Conservation (phyloP, 495 filamentous ascomycete genomes). For the Penicillium macrosclerotiorum region DNA sequence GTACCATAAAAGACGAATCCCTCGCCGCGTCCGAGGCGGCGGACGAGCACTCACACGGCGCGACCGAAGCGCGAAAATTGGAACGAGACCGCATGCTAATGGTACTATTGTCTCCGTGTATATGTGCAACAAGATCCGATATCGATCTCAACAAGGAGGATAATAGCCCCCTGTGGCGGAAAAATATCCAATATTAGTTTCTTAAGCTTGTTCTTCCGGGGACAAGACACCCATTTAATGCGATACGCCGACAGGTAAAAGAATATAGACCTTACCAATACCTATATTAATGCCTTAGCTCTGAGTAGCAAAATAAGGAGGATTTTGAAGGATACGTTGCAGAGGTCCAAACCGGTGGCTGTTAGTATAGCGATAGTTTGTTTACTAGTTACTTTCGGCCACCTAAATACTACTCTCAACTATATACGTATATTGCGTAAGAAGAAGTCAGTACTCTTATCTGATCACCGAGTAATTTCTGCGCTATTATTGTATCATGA, state of each 20-base stretch:
- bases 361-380: constrained; percentile 99
- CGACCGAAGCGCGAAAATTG: constrained; percentile 53
- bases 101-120: constrained; percentile 67
- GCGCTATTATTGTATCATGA: constrained; percentile 47
- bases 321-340: constrained; percentile 93
- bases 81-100: constrained; percentile 63
- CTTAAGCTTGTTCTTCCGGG: constrained; percentile 86
- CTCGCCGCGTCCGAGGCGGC: constrained; percentile 41
- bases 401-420: constrained; percentile 98
- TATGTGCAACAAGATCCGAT: constrained; percentile 86
- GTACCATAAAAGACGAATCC: constrained; percentile 44
- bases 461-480: constrained; percentile 23
- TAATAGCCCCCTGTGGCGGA: constrained; percentile 92
- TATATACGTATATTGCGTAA: no score
- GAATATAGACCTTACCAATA: constrained; percentile 85
- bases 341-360: constrained; percentile 86
- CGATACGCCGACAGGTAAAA: constrained; percentile 68
- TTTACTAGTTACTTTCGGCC: constrained; percentile 90
- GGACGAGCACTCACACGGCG: constrained; percentile 47
- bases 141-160: constrained; percentile 98
- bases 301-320: constrained; percentile 98
- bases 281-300: constrained; percentile 98
- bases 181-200: constrained; percentile 97
- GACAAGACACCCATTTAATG: constrained; percentile 83
- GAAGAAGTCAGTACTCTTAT: no score